Percentiles rank a stretch among this genome's conserved stretches.
Conservation (phyloP, 1,284 basidiomycete species). For the Trichosporon ovoides region DNA sequence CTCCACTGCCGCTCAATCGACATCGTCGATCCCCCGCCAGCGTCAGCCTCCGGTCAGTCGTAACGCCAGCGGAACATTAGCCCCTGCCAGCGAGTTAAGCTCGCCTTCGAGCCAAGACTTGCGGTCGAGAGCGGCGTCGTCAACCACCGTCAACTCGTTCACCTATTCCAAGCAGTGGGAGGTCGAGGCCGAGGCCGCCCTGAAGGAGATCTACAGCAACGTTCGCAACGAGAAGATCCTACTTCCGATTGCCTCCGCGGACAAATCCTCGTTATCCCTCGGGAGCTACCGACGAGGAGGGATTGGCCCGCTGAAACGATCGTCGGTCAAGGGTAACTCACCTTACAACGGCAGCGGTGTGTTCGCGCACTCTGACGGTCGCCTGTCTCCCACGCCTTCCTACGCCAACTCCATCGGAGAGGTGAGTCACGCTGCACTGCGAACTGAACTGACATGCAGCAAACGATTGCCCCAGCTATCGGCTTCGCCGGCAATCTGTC, state of each 20-base stretch:
- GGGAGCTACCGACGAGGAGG: conserved; percentile 61
- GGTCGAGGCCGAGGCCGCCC: conserved; percentile 69
- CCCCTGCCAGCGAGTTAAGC: conserved; percentile 21
- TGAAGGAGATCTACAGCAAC: conserved; percentile 92
- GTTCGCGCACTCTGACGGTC: conserved; percentile 59
- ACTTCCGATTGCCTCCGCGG: conserved; percentile 59
- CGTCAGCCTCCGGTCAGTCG: conserved; percentile 20
- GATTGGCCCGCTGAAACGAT: neutral
- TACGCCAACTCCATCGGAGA: conserved; percentile 78
- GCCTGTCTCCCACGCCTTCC: conserved; percentile 80
- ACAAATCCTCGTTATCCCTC: conserved; percentile 46
- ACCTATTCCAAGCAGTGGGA: conserved; percentile 59
- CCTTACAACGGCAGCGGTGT: conserved; percentile 27
- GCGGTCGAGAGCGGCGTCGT: conserved; percentile 24
- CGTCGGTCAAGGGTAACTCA: conserved; percentile 49
- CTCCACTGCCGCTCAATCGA: conserved; percentile 23
- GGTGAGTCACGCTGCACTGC: conserved; percentile 52
- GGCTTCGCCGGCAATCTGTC: conserved; percentile 95
- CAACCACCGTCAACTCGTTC: conserved; percentile 35
- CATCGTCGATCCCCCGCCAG: conserved; percentile 20
- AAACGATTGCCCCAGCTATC: conserved; percentile 63
- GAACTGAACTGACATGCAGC: conserved; percentile 5
- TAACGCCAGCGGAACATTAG: conserved; percentile 27
- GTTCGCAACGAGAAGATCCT: conserved; percentile 87
- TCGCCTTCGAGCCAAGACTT: conserved; percentile 23